phyloP scores from a whole-genome alignment of 177 flowering plant species.

The Vitis hybrid region DNA sequence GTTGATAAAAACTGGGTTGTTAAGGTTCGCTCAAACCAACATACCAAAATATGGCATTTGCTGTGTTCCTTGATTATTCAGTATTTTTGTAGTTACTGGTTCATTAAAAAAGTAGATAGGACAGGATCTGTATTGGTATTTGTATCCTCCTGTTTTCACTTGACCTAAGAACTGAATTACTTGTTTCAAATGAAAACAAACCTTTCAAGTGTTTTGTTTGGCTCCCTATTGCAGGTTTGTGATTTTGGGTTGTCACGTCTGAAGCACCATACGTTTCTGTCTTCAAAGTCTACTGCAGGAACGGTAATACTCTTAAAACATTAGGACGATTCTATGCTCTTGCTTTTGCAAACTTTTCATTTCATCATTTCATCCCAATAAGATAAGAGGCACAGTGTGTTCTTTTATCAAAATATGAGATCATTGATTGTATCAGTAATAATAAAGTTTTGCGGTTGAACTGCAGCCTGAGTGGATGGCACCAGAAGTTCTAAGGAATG shows the following conservation, averaged over 20 bases:
- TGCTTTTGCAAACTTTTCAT: neutral
- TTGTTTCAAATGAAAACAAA: neutral
- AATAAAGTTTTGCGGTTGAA: slow-evolving; percentile 6
- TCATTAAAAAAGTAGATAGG: neutral
- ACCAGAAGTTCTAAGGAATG: slow-evolving; percentile 95
- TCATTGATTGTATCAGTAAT: neutral
- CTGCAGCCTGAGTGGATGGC: slow-evolving; percentile 99
- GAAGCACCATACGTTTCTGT: slow-evolving; percentile 91
- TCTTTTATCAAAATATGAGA: neutral
- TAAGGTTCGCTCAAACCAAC: slow-evolving; percentile 51
- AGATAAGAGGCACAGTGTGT: neutral
- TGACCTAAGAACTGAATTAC: neutral
- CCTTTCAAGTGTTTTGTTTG: slow-evolving; percentile 3
- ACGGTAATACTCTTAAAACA: slow-evolving; percentile 52
- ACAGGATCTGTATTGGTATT: neutral
- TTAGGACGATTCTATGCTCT: neutral
- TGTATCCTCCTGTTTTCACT: neutral
- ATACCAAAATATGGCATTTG: neutral
- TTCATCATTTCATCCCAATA: neutral
- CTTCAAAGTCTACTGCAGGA: slow-evolving; percentile 98
- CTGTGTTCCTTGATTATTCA: neutral
- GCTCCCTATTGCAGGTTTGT: slow-evolving; percentile 58
- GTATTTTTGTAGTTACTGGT: neutral
- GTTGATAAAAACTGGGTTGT: slow-evolving; percentile 99
- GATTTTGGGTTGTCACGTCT: slow-evolving; percentile 95